Evolutionary conservation across 176 grass and related monocot species (phyloP).

Genomic region (Bromus sterilis): DNA sequence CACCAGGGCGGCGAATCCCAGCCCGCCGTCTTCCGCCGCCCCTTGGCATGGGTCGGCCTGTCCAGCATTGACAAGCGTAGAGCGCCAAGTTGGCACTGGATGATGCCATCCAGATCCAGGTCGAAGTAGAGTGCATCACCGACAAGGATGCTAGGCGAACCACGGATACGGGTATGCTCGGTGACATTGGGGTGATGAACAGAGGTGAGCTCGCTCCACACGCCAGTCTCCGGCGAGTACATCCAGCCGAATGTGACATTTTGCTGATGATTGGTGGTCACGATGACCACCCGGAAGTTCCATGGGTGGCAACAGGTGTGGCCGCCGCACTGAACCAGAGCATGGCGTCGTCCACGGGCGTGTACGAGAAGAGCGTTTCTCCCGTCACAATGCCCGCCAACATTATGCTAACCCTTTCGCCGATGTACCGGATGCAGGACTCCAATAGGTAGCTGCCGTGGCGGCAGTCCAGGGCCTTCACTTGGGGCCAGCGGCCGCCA

Average conservation of each 20-base stretch:
- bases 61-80: background rate
- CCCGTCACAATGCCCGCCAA: background rate
- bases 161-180: background rate
- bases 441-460: background rate
- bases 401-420: background rate
- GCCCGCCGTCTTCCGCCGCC: background rate
- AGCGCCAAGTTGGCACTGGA: background rate
- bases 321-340: background rate
- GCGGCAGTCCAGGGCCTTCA: background rate
- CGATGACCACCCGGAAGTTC: background rate
- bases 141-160: background rate
- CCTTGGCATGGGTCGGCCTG: background rate
- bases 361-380: background rate
- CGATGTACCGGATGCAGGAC: background rate
- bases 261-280: background rate
- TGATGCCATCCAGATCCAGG: background rate
- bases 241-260: background rate
- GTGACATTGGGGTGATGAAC: background rate
- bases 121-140: background rate
- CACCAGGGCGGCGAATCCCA: background rate
- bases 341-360: background rate
- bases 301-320: background rate
- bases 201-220: background rate
- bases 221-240: background rate
- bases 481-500: fast-evolving